phyloP scores from a whole-genome alignment of 2,329 filamentous ascomycete species.

The Fusarium sp. region DNA sequence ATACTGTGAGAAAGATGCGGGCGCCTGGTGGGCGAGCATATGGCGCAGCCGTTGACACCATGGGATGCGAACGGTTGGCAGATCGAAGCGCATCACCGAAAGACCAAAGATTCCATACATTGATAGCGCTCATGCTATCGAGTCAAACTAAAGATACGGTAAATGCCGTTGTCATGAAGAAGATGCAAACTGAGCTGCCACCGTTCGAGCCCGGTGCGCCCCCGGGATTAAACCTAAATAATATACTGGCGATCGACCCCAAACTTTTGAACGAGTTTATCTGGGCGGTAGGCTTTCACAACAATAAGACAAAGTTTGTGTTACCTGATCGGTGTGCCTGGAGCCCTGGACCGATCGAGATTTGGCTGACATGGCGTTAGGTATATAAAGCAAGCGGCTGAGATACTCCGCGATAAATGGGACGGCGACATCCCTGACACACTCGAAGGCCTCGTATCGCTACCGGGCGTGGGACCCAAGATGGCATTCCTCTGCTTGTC shows the following conservation, averaged over 20 bases:
- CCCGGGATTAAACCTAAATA: slow-evolving; percentile 76
- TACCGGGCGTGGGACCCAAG: slow-evolving; percentile 92
- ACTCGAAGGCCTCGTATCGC: slow-evolving; percentile 78
- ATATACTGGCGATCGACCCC: slow-evolving; percentile 79
- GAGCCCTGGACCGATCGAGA: not conserved
- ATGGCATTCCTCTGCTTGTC: slow-evolving; percentile 93
- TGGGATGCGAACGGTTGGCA: slow-evolving; percentile 90
- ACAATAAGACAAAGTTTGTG: slow-evolving; percentile 82
- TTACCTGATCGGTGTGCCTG: slow-evolving; percentile 4
- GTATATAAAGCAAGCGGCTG: slow-evolving; percentile 79
- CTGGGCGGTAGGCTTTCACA: slow-evolving; percentile 90
- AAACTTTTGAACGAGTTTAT: slow-evolving; percentile 78
- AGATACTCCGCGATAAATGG: slow-evolving; percentile 78
- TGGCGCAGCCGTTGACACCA: slow-evolving; percentile 93
- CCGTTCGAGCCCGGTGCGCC: slow-evolving; percentile 60
- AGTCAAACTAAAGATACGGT: slow-evolving; percentile 95
- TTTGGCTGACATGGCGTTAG: slow-evolving; percentile 49
- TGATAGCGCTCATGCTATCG: slow-evolving; percentile 89
- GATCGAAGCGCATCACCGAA: slow-evolving; percentile 61
- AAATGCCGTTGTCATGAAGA: slow-evolving; percentile 84
- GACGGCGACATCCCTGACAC: slow-evolving; percentile 83
- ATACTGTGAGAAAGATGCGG: slow-evolving; percentile 82
- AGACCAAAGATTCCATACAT: slow-evolving; percentile 83
- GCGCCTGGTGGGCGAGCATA: slow-evolving; percentile 65
- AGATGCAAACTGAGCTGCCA: slow-evolving; percentile 80